Evolutionary conservation across 495 filamentous ascomycete species (phyloP).

Genomic region (Glarea lozoyensis): DNA sequence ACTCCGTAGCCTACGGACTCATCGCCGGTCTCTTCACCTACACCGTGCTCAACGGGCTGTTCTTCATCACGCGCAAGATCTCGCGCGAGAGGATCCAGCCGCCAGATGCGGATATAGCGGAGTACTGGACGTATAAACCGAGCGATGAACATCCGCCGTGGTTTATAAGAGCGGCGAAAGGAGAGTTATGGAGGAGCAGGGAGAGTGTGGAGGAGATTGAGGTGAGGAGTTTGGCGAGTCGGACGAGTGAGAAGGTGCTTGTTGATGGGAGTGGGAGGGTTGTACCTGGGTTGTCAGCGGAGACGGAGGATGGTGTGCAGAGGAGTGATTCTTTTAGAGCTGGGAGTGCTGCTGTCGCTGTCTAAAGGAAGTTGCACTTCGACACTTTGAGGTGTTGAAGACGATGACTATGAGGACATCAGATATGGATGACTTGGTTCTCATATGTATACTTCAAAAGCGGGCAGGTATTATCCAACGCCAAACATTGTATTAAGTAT

Average conservation of each 20-base stretch:
- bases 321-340: no score
- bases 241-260: conserved; percentile 7
- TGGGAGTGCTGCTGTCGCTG: no score
- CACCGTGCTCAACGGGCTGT: conserved; percentile 53
- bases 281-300: no score
- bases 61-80: conserved; percentile 48
- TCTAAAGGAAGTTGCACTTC: no score
- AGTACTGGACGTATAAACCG: conserved; percentile 64
- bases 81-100: conserved; percentile 55
- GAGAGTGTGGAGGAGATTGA: not conserved
- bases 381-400: no score
- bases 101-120: conserved; percentile 61
- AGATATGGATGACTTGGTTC: no score
- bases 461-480: no score
- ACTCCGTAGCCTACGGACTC: conserved; percentile 70
- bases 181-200: conserved; percentile 8
- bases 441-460: no score
- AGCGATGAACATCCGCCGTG: conserved; percentile 8
- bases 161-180: conserved; percentile 16
- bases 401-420: no score
- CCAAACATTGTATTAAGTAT: no score
- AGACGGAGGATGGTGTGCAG: no score
- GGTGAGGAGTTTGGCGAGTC: not conserved
- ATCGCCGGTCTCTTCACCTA: conserved; percentile 74
- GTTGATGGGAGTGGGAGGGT: conserved; percentile 1